Evolutionary conservation across 2,329 filamentous ascomycete genomes (phyloP), one percentile per base, ranked within the genome.

Genomic region (Aurifilum marmelostoma): DNA sequence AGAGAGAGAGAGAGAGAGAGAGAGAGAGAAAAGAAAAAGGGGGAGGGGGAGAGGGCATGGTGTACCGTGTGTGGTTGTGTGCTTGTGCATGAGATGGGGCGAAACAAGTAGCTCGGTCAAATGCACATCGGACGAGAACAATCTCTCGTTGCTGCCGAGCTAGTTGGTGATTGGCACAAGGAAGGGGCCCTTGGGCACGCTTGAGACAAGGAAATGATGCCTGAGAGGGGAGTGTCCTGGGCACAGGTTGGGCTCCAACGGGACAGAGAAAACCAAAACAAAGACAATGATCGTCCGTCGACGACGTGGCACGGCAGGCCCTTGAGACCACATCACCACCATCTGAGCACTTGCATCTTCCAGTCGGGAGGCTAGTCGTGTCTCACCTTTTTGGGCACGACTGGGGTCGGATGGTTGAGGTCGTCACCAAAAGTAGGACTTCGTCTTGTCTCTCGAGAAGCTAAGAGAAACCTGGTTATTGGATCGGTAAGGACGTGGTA

Each of bases 261-360:
- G n/a, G n/a, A n/a, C n/a, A n/a, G n/a, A n/a, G 27, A 21, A 32
- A 7, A 32, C 7, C 5, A 56, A 56, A 18, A 18, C 24, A 56
- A 29, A 29, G 27, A 56, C 24, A 29, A 56, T 29, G 24, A 56
- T 56, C 24, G 27, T 56, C 27, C 16, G 43, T 21, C 4, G 52
- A 56, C 52, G 52, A 56, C 52, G 27, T 56, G 52, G 50, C 24
- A 54, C 50, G n/a, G 50, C 50, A 54, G 8, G 43, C n/a, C n/a
- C 6, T 27, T 14, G 50, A 54, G 50, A 9, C 52, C 24, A 56
- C 24, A 34, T 63, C 24, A 32, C 47, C 60, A 27, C 29, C 60
- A 21, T 21, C 43, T n/a, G 61, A 29, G 24, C 39, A 16, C 52
- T 29, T 14, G 27, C 9, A 4, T 32, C 24, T 63, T 50, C 27